Conservation (phyloP, 768 basidiomycete species). For the Russula abietina region DNA sequence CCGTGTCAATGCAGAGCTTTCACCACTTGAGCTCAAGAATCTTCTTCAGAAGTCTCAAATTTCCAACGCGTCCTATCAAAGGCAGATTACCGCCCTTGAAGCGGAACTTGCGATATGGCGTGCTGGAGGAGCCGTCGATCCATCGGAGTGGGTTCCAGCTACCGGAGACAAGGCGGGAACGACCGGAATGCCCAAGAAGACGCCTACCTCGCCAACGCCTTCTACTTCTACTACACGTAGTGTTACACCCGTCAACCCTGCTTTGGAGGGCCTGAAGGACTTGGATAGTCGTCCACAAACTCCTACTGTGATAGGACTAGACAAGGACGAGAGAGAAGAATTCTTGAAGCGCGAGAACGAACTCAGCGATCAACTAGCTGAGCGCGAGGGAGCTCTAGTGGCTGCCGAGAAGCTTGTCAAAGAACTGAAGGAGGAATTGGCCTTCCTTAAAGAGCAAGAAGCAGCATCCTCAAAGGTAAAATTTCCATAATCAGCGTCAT, state of each 20-base stretch:
- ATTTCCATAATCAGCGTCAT: slow-evolving; percentile 11
- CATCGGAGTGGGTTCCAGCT: slow-evolving; percentile 65
- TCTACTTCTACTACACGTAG: slow-evolving; percentile 59
- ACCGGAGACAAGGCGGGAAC: slow-evolving; percentile 51
- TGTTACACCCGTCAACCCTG: slow-evolving; percentile 70
- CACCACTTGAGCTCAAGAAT: slow-evolving; percentile 91
- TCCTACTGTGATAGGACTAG: slow-evolving; percentile 79
- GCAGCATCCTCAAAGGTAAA: slow-evolving; percentile 64
- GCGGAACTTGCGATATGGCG: slow-evolving; percentile 90
- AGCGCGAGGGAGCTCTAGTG: slow-evolving; percentile 77
- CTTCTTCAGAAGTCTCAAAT: slow-evolving; percentile 85
- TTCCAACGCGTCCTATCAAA: slow-evolving; percentile 75
- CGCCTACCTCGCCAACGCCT: slow-evolving; percentile 54
- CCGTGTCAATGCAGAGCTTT: slow-evolving; percentile 95
- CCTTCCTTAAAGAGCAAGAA: slow-evolving; percentile 90
- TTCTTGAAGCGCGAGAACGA: slow-evolving; percentile 97
- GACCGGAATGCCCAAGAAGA: slow-evolving; percentile 42
- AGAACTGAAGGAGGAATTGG: slow-evolving; percentile 83
- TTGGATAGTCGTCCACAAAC: slow-evolving; percentile 86
- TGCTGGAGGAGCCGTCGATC: slow-evolving; percentile 76
- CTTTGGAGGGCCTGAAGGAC: slow-evolving; percentile 67
- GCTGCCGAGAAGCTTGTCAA: slow-evolving; percentile 81
- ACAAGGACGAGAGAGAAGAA: slow-evolving; percentile 96
- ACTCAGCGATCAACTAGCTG: slow-evolving; percentile 85
- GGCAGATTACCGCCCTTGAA: slow-evolving; percentile 85